A percentile compares a stretch with the other conserved stretches of the same genome.
phyloP scores from a whole-genome alignment of 805 yeast species.

The Ogataea nitratoaversa region DNA sequence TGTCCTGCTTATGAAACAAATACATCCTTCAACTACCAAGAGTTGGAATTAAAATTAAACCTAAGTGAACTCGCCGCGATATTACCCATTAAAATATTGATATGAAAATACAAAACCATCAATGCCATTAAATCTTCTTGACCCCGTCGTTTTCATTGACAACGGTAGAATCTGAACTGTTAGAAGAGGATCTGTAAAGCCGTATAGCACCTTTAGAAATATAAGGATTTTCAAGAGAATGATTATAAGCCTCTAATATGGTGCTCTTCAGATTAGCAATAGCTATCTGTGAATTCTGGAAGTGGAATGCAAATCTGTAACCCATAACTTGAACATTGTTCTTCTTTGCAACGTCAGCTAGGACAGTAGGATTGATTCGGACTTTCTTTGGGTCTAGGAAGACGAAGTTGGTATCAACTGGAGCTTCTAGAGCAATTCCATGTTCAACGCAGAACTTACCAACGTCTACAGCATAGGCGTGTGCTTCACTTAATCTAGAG shows the following conservation, averaged over 20 bases:
- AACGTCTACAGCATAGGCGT: conserved; percentile 44
- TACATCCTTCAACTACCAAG: conserved; percentile 4
- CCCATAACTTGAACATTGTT: conserved; percentile 65
- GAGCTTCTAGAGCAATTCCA: conserved; percentile 58
- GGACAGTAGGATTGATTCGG: conserved; percentile 47
- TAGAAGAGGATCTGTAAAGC: conserved; percentile 21
- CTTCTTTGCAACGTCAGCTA: conserved; percentile 52
- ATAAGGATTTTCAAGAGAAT: conserved; percentile 50
- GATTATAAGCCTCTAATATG: conserved; percentile 49
- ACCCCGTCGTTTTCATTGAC: conserved; percentile 9
- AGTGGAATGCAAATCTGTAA: conserved; percentile 76
- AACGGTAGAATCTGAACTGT: conserved; percentile 11
- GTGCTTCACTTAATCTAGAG: conserved; percentile 45
- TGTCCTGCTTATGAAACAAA: no score
- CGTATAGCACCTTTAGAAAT: conserved; percentile 40
- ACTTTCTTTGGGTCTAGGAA: conserved; percentile 56
- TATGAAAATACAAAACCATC: background rate
- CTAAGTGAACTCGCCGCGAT: conserved; percentile 8
- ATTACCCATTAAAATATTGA: conserved; percentile 3
- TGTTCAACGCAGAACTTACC: conserved; percentile 45
- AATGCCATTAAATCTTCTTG: conserved; percentile 5
- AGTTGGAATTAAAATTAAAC: conserved; percentile 3
- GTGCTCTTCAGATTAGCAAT: conserved; percentile 53
- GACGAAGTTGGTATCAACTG: conserved; percentile 79
- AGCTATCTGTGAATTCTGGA: conserved; percentile 52